Percentiles rank a stretch among this genome's conserved stretches.
Evolutionary conservation across 1,284 basidiomycete species (phyloP).

Genomic region (Xerocomus minutiporus): DNA sequence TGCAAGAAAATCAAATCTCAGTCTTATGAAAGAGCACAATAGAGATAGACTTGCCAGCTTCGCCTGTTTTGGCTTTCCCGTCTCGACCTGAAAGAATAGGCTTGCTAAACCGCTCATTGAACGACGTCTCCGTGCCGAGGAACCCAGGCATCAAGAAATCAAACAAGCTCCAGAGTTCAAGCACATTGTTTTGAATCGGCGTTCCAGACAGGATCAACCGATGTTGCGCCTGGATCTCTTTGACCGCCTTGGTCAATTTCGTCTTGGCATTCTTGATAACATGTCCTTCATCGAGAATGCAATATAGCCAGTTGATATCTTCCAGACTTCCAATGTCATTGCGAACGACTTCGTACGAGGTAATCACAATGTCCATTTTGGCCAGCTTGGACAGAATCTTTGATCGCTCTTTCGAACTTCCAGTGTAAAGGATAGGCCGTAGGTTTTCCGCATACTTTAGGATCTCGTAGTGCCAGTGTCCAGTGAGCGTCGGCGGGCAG

Average conservation of each 20-base stretch:
- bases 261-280: constrained; percentile 99
- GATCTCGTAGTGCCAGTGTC: constrained; percentile 99
- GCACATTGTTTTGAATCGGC: constrained; percentile 98
- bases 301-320: constrained; percentile 87
- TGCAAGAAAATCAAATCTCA: constrained; percentile 27
- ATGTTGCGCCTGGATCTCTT: constrained; percentile 87
- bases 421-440: constrained; percentile 85
- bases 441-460: constrained; percentile 89
- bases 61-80: constrained; percentile 91
- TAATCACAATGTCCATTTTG: constrained; percentile 86
- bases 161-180: constrained; percentile 98
- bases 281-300: constrained; percentile 97
- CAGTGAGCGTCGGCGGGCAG: constrained; percentile 95
- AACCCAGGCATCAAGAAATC: constrained; percentile 99
- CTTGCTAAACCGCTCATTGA: constrained; percentile 95
- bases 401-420: constrained; percentile 83
- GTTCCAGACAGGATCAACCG: constrained; percentile 94
- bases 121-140: constrained; percentile 89
- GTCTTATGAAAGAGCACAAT: constrained; percentile 1
- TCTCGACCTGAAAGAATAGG: constrained; percentile 95
- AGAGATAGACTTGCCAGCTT: constrained; percentile 66
- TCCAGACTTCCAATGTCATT: constrained; percentile 86
- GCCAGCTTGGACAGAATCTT: constrained; percentile 63
- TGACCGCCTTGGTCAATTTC: constrained; percentile 95
- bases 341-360: constrained; percentile 95